Evolutionary conservation across 2,329 filamentous ascomycete genomes (phyloP), one percentile per base, ranked within the genome.

Genomic region (Aspergillus novoparasiticus): DNA sequence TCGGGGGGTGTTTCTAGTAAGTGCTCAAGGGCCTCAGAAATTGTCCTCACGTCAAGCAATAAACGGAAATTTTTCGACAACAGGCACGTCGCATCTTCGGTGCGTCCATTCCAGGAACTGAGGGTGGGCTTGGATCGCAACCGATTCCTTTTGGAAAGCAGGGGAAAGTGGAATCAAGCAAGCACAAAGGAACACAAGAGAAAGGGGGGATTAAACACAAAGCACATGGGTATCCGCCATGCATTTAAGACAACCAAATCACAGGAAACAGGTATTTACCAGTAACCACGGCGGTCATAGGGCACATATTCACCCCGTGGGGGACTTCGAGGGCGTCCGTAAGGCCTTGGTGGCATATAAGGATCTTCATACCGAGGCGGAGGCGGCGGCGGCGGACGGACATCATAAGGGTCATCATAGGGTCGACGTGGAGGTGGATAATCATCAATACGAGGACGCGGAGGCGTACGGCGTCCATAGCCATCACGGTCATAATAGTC

Each of bases 401-500:
- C 85, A 73, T 84, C 79, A 76, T 89, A 89, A 4, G 86, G 85
- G 69, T 89, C 87, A 65, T 87, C 86, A 73, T 86, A 86, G 53
- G 84, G 82, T 70, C 85, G 79, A 63, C 81, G 85, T 65, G 84
- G 84, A 58, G 85, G 84, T 51, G 82, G 82, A 70, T 96, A 95
- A 73, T 96, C 93, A 65, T 94, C 90, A 67, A 91, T 84, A 51
- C 90, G 89, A 68, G 90, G 89, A 68, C 91, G 90, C 51, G 91
- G 90, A 65, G 93, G 92, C 61, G 92, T 93, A 62, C 92, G 90
- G 73, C 94, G 93, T 57, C 90, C 87, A 71, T 91, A 88, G 69
- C 84, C 84, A 74, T 90, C 88, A 67, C 94, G 92, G 54, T 92
- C 90, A 79, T 97, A 96, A 80, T 97, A 96, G 64, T 94, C 91